These are phyloP conservation scores for Phialophora expanda DNA, from an alignment of 2,329 filamentous ascomycete genomes.

Conservation along the genomic window DNA sequence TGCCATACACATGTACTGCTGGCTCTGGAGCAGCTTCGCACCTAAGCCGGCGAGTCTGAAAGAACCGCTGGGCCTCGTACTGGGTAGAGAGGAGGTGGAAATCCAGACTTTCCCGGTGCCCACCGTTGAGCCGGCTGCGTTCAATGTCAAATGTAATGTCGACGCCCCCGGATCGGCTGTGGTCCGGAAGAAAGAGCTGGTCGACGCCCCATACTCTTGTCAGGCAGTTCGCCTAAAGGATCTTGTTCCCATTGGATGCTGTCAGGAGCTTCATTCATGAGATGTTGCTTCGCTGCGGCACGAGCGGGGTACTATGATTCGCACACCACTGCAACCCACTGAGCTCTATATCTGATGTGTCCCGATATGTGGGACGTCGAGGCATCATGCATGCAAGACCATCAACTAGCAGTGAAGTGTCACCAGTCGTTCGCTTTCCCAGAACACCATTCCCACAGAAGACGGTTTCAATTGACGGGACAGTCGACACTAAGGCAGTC, in stretches of 20 bases:
- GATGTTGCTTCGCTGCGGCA: background rate
- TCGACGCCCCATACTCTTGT: background rate
- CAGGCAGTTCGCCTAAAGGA: background rate
- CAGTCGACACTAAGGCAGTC: background rate
- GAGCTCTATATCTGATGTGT: conserved; percentile 7
- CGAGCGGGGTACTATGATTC: background rate
- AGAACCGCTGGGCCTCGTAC: background rate
- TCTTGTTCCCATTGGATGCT: background rate
- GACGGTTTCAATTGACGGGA: conserved; percentile 4
- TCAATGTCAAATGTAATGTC: background rate
- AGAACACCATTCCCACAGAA: background rate
- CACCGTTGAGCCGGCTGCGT: background rate
- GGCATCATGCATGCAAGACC: conserved; percentile 5
- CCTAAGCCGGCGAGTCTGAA: background rate
- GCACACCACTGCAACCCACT: background rate
- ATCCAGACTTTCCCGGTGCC: background rate
- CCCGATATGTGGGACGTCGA: background rate
- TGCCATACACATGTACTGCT: background rate
- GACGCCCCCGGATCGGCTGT: background rate
- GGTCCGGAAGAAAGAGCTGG: background rate
- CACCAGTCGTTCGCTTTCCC: conserved; percentile 6
- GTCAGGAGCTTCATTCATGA: background rate
- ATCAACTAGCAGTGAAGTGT: background rate
- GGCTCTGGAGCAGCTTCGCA: background rate
- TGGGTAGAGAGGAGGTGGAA: background rate